Base-by-base conservation (phyloP, 345 rosid species). In the Salix purpurea region DNA sequence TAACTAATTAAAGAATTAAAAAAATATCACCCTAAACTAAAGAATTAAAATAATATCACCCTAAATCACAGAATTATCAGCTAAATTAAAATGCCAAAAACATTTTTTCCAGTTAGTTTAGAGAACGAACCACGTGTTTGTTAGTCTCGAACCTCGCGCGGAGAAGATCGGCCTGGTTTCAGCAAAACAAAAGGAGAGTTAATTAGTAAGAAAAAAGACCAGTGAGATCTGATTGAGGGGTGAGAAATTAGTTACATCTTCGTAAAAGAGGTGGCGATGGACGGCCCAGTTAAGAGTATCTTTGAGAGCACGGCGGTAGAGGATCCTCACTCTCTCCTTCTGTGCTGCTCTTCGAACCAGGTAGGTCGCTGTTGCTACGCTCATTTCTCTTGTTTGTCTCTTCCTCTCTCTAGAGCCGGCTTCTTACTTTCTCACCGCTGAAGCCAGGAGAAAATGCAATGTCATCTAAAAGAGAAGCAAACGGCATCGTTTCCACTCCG, bases 271-370 rank as follows among this genome's bases (percentile, higher is more conserved):
- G 79, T 92, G 94, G 83, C 97, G 97, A 86, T 91, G 98, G 56
- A 96, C 99, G 73, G 97, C 96, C 98, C 99, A 93, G 85, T 92
- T 92, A 64, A 96, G 97, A 60, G 92, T 89, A 78, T 96, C 98
- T 82, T 89, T 93, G 48, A 96, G 95, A 54, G 99, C 97, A 58
- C 97, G 96, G 69, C 98, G 89, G 83, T 96, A 93, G 54, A 96
- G 97, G 85, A 96, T 92, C 83, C 93, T 86, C 68, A 91, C 97
- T 81, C 91, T 88, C 88, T 93, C 94, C 86, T 86, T 92, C 85
- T 96, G 97, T 34, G 92, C 93, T 21, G 98, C 97, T 83, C 97
- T 81, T 85, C 99, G 89, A 18, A 89, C 91, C 24, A 92, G 28
- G 76, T 96, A 92, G 78, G 87, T 94, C 52, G 91, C 94, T 84